Evolutionary conservation across 2,329 filamentous ascomycete genomes (phyloP).

Genomic region (Parafenestella ontariensis): DNA sequence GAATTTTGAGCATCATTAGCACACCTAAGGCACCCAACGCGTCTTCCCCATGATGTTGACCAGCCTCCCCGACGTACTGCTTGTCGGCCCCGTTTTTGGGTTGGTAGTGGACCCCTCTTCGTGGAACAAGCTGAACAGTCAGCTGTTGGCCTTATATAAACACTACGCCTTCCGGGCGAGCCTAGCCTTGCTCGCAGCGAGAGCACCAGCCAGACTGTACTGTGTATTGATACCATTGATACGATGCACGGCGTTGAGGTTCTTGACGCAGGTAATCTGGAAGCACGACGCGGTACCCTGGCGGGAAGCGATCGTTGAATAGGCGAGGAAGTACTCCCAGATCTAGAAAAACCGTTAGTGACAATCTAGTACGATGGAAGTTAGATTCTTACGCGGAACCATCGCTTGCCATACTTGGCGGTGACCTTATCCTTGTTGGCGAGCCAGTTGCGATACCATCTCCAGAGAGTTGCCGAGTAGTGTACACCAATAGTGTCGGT

Average conservation of each 20-base stretch:
- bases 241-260: slow-evolving; percentile 85
- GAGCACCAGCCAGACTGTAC: slow-evolving; percentile 71
- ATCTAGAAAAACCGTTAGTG: slow-evolving; percentile 62
- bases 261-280: slow-evolving; percentile 88
- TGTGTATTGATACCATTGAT: slow-evolving; percentile 75
- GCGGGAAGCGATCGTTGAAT: slow-evolving; percentile 81
- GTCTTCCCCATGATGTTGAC: not conserved
- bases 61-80: not conserved
- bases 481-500: slow-evolving; percentile 95
- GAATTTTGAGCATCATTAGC: not conserved
- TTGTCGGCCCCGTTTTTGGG: not conserved
- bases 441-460: slow-evolving; percentile 99
- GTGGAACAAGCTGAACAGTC: not conserved
- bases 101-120: not conserved
- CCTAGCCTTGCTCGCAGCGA: slow-evolving; percentile 57
- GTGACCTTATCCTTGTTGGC: slow-evolving; percentile 90
- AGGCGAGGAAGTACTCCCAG: slow-evolving; percentile 91
- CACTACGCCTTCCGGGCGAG: slow-evolving; percentile 17
- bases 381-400: slow-evolving; percentile 81
- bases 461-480: slow-evolving; percentile 95
- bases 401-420: slow-evolving; percentile 92
- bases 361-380: not conserved
- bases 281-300: slow-evolving; percentile 86
- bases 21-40: not conserved
- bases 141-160: not conserved